Conservation (phyloP, 331 rosid genomes). For the Rosa hybrid region DNA sequence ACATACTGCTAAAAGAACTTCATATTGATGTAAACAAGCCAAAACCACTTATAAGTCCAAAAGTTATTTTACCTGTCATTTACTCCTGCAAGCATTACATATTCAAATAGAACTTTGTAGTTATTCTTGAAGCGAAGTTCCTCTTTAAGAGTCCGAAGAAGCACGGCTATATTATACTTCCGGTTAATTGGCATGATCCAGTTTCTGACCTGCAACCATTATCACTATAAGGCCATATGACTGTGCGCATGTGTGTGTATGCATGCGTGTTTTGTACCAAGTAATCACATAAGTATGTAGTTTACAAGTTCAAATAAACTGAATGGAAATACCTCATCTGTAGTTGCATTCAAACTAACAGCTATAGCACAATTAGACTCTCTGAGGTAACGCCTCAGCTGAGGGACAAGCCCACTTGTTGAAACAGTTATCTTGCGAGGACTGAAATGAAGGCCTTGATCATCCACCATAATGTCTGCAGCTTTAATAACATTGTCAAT, state of each 20-base stretch:
- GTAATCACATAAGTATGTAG: background rate
- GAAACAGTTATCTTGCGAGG: conserved; percentile 96
- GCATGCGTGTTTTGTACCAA: background rate
- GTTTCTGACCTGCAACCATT: conserved; percentile 73
- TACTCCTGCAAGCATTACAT: conserved; percentile 92
- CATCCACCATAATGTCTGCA: conserved; percentile 85
- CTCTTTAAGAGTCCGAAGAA: conserved; percentile 75
- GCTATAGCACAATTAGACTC: conserved; percentile 85
- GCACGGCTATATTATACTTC: conserved; percentile 69
- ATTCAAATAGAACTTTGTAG: conserved; percentile 79
- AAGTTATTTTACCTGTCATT: conserved; percentile 66
- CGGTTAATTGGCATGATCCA: conserved; percentile 98
- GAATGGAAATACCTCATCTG: conserved; percentile 68
- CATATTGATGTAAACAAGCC: conserved; percentile 16
- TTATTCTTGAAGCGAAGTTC: conserved; percentile 67
- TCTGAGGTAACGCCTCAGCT: conserved; percentile 73
- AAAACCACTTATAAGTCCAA: conserved; percentile 11
- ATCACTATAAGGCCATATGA: conserved; percentile 9
- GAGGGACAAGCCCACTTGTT: conserved; percentile 98
- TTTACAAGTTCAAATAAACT: conserved; percentile 7
- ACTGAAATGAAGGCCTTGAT: conserved; percentile 92
- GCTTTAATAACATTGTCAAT: conserved; percentile 92
- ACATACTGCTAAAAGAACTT: conserved; percentile 3
- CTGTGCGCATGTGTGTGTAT: background rate
- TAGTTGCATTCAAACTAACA: conserved; percentile 96